phyloP scores from a whole-genome alignment of 192 early-diverging fungal species.

The Globomyces pollinis-pini region DNA sequence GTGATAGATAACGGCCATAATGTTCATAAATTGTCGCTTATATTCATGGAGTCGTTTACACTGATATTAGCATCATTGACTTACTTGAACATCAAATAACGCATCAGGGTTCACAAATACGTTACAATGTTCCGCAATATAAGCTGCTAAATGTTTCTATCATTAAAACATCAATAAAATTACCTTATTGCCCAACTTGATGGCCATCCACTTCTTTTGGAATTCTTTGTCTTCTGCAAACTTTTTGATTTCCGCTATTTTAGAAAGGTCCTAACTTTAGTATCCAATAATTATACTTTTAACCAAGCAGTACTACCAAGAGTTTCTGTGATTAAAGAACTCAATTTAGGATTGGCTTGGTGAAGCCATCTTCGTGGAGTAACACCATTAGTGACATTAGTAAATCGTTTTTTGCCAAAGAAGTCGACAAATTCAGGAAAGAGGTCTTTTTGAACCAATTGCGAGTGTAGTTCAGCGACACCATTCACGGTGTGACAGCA shows the following conservation, averaged over 20 bases:
- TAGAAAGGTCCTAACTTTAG: constrained; percentile 47
- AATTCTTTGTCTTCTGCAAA: constrained; percentile 61
- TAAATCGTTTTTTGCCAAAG: constrained; percentile 81
- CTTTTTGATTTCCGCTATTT: constrained; percentile 57
- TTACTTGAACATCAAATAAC: constrained; percentile 78
- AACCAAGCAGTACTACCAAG: constrained; percentile 72
- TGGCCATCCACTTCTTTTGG: constrained; percentile 77
- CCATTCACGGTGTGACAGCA: constrained; percentile 95
- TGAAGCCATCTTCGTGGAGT: constrained; percentile 90
- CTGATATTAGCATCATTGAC: constrained; percentile 11
- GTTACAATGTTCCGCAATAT: constrained; percentile 63
- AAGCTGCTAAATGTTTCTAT: constrained; percentile 71
- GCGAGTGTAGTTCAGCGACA: constrained; percentile 67
- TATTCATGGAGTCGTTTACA: constrained; percentile 99
- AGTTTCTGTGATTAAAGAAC: constrained; percentile 69
- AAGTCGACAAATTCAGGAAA: constrained; percentile 87
- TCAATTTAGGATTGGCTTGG: constrained; percentile 87
- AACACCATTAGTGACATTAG: constrained; percentile 97
- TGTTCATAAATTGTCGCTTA: constrained; percentile 99
- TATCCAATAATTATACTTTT: too few species aligned
- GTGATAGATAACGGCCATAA: constrained; percentile 88
- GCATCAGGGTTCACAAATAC: constrained; percentile 77
- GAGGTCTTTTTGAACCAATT: constrained; percentile 49
- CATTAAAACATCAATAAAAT: too few species aligned
- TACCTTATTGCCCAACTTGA: constrained; percentile 93